These are phyloP conservation scores for Abrus precatorius DNA, from an alignment of 306 rosid genomes.

Conservation along the genomic window DNA sequence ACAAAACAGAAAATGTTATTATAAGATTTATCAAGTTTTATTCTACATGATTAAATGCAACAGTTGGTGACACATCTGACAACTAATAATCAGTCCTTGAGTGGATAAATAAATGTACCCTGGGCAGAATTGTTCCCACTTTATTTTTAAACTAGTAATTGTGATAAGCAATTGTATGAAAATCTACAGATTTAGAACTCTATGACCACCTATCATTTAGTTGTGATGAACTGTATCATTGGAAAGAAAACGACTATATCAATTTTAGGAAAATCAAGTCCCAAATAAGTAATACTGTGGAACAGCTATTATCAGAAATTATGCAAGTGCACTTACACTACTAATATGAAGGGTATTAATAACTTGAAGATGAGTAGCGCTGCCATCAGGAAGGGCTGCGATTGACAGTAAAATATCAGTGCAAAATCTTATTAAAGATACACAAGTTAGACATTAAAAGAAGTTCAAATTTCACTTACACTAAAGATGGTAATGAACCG, in stretches of 20 bases:
- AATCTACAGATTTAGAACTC: constrained; percentile 34
- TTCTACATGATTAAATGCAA: constrained; percentile 36
- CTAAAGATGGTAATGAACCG: constrained; percentile 89
- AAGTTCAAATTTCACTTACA: constrained; percentile 65
- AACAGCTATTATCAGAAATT: constrained; percentile 3
- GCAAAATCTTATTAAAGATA: constrained; percentile 39
- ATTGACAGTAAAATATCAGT: constrained; percentile 43
- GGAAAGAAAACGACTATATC: constrained; percentile 25
- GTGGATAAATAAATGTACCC: constrained; percentile 25
- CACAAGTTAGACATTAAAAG: background rate
- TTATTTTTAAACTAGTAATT: constrained; percentile 18
- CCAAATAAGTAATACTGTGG: constrained; percentile 33
- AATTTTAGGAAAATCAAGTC: constrained; percentile 9
- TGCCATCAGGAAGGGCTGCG: constrained; percentile 96
- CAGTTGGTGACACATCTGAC: constrained; percentile 1
- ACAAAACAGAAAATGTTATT: background rate
- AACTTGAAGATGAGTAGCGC: constrained; percentile 90
- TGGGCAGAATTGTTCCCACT: background rate
- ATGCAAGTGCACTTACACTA: constrained; percentile 73
- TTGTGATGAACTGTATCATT: background rate
- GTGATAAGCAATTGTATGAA: constrained; percentile 23
- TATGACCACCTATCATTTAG: constrained; percentile 1
- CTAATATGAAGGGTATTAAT: constrained; percentile 89
- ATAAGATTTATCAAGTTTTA: constrained; percentile 7
- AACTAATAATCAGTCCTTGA: constrained; percentile 12